phyloP scores from a whole-genome alignment of 768 basidiomycete species.

The Leccinum disarticulatum region DNA sequence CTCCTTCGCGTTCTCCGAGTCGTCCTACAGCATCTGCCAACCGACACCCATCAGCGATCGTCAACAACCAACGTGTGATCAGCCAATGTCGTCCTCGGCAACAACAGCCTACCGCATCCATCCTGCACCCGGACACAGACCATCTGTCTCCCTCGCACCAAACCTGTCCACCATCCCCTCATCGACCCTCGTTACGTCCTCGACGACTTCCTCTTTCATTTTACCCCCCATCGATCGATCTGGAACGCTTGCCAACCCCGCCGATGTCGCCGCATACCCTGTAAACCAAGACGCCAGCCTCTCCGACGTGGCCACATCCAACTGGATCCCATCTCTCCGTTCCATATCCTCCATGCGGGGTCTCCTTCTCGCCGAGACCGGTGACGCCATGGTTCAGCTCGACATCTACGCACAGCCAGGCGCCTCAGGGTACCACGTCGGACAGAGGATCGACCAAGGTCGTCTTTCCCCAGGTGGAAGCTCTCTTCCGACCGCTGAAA shows the following conservation, averaged over 20 bases:
- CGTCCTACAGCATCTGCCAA: slow-evolving; percentile 15
- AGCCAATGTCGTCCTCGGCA: slow-evolving; percentile 16
- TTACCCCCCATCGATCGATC: slow-evolving; percentile 16
- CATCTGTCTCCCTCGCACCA: slow-evolving; percentile 18
- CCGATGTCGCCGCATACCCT: slow-evolving; percentile 23
- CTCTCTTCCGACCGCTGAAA: slow-evolving; percentile 13
- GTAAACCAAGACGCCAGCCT: slow-evolving; percentile 4
- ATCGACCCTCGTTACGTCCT: slow-evolving; percentile 24
- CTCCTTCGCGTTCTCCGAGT: slow-evolving; percentile 5
- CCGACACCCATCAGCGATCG: slow-evolving; percentile 2
- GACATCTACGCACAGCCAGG: slow-evolving; percentile 35
- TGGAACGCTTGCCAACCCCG: slow-evolving; percentile 9
- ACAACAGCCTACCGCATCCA: slow-evolving; percentile 1
- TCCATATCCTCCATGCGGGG: slow-evolving; percentile 46
- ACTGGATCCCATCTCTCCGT: slow-evolving; percentile 30
- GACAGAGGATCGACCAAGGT: slow-evolving; percentile 39
- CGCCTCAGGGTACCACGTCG: slow-evolving; percentile 40
- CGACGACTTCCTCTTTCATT: slow-evolving; percentile 27
- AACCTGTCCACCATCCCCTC: slow-evolving; percentile 30
- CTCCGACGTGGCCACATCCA: background rate
- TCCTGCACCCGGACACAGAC: slow-evolving; percentile 8
- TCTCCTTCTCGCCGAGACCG: slow-evolving; percentile 46
- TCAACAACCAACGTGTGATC: slow-evolving; percentile 4
- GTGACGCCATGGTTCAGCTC: slow-evolving; percentile 47
- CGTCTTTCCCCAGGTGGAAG: slow-evolving; percentile 33